Conservation (phyloP, 495 filamentous ascomycete species). For the Talaromyces ruber region DNA sequence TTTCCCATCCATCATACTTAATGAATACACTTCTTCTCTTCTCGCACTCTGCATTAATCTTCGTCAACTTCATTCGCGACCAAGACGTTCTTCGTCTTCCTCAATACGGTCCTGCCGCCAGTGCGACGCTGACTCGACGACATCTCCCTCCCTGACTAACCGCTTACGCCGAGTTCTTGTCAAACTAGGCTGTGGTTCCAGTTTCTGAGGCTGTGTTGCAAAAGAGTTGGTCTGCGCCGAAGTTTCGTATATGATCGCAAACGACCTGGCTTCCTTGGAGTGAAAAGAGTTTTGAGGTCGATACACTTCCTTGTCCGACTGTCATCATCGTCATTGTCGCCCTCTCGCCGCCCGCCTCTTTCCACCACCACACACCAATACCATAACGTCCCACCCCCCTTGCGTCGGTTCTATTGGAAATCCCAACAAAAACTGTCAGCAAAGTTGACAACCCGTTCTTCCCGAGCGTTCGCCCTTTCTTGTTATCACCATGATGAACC, state of each 20-base stretch:
- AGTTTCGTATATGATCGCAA: not conserved
- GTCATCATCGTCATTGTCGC: not conserved
- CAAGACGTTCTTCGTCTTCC: not conserved
- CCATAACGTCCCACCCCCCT: not conserved
- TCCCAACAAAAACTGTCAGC: not conserved
- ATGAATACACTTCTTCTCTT: not conserved
- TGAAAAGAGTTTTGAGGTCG: not conserved
- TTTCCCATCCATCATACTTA: not conserved
- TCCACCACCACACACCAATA: not conserved
- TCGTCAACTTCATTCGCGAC: not conserved
- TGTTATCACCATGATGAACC: constrained; percentile 3
- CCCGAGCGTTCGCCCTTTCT: not conserved
- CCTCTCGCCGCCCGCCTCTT: constrained; percentile 1
- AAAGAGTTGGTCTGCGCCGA: not conserved
- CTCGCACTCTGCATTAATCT: not conserved
- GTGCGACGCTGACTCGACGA: constrained; percentile 1
- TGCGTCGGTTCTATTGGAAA: not conserved
- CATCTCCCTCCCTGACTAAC: not conserved
- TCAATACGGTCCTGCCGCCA: not conserved
- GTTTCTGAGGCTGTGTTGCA: not conserved
- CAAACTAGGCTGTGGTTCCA: not conserved
- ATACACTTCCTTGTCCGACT: not conserved
- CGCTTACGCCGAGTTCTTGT: not conserved
- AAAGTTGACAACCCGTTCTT: not conserved
- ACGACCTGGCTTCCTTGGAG: not conserved